Percentiles rank a stretch among this genome's conserved stretches.
Evolutionary conservation across 2,329 filamentous ascomycete genomes (phyloP).

Genomic region (Trichoderma atrobrunneum): DNA sequence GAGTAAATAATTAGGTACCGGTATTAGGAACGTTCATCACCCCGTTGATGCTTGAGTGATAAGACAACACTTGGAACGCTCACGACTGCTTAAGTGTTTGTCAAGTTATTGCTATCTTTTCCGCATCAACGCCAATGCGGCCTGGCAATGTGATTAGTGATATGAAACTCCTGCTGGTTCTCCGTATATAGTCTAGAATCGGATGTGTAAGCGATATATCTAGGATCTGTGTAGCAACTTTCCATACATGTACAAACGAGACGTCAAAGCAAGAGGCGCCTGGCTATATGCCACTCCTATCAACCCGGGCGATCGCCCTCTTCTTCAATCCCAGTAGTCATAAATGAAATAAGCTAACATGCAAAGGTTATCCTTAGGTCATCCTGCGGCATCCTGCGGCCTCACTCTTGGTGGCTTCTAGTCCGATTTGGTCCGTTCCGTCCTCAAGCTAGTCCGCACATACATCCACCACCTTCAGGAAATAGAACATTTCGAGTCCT

Average conservation of each 20-base stretch:
- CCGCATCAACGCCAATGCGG: background rate
- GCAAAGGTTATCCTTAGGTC: background rate
- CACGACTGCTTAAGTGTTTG: background rate
- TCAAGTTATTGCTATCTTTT: background rate
- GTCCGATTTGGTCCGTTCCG: background rate
- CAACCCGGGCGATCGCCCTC: background rate
- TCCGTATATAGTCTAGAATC: background rate
- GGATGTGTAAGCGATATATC: background rate
- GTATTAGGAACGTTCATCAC: background rate
- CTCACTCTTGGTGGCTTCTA: background rate
- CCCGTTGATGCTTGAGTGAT: background rate
- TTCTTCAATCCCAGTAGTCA: background rate
- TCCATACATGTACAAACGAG: background rate
- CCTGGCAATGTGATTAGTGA: background rate
- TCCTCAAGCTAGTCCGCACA: background rate
- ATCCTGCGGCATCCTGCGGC: background rate
- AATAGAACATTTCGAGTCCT: background rate
- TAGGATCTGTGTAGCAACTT: background rate
- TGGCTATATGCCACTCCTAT: background rate
- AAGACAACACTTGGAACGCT: background rate
- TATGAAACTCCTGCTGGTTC: background rate
- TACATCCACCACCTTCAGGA: background rate
- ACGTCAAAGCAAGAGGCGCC: background rate
- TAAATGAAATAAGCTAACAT: background rate
- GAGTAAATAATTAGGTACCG: background rate